Evolutionary conservation across 2,329 filamentous ascomycete genomes (phyloP).

Genomic region (Diaporthe sp.): DNA sequence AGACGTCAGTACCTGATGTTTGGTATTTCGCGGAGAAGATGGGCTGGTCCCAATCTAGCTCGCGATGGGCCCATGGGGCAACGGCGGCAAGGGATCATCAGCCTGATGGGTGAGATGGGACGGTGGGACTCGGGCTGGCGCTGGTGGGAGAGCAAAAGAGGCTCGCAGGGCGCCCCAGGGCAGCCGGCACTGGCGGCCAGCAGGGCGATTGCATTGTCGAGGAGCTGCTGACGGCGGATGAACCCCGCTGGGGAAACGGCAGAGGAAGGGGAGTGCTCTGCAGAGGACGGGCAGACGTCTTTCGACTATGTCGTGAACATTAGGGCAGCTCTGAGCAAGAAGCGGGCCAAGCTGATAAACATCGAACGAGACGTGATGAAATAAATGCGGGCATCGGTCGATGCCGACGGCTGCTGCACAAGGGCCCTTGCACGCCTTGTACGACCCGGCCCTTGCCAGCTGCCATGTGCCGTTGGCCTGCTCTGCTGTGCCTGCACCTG

Average conservation of each 20-base stretch:
- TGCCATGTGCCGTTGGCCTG: conserved; percentile 12
- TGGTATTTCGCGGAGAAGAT: conserved; percentile 25
- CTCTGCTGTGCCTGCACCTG: neutral
- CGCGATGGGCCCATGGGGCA: conserved; percentile 21
- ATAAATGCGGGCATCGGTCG: conserved; percentile 41
- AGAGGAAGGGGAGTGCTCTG: conserved; percentile 32
- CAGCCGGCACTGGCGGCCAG: conserved; percentile 1
- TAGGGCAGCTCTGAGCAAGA: conserved; percentile 28
- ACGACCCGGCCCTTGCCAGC: conserved; percentile 19
- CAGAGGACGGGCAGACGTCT: conserved; percentile 33
- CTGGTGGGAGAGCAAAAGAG: neutral
- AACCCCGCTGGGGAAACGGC: conserved; percentile 37
- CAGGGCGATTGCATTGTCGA: conserved; percentile 5
- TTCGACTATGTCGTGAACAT: conserved; percentile 40
- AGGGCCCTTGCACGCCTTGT: conserved; percentile 15
- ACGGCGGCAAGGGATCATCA: conserved; percentile 25
- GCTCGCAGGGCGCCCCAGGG: neutral
- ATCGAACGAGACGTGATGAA: conserved; percentile 40
- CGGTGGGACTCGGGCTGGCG: neutral
- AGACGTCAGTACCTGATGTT: conserved; percentile 32
- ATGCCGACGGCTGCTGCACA: conserved; percentile 38
- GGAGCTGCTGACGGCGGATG: conserved; percentile 33
- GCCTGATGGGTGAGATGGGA: conserved; percentile 13
- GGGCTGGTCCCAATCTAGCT: conserved; percentile 23
- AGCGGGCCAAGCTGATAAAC: conserved; percentile 36